Evolutionary conservation across 768 basidiomycete species (phyloP).

Genomic region (Leccinellum albellum): DNA sequence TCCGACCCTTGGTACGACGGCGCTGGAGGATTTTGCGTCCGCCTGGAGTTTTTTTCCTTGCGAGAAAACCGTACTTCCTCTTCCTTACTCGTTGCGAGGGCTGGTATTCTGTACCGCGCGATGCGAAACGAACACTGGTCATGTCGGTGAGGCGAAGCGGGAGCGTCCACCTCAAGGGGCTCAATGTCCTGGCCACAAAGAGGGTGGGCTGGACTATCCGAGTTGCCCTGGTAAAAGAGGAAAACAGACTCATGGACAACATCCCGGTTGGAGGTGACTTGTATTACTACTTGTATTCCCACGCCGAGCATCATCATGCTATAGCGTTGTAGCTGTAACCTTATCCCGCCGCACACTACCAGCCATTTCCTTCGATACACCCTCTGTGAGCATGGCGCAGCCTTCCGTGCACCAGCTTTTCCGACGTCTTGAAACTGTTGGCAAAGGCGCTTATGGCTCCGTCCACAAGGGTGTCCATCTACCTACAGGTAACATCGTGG

Average conservation of each 20-base stretch:
- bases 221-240: slow-evolving; percentile 21
- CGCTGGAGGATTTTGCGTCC: slow-evolving; percentile 73
- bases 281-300: slow-evolving; percentile 13
- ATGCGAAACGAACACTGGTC: slow-evolving; percentile 46
- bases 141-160: slow-evolving; percentile 20
- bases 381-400: slow-evolving; percentile 36
- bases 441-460: slow-evolving; percentile 93
- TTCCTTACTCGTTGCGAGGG: slow-evolving; percentile 94
- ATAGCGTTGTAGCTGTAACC: neutral
- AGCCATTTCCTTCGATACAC: neutral
- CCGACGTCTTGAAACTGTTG: slow-evolving; percentile 85
- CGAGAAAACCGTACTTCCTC: slow-evolving; percentile 88
- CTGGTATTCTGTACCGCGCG: slow-evolving; percentile 89
- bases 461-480: slow-evolving; percentile 90
- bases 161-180: slow-evolving; percentile 19
- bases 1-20: slow-evolving; percentile 71
- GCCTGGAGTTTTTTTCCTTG: slow-evolving; percentile 60
- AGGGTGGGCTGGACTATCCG: slow-evolving; percentile 19
- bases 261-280: slow-evolving; percentile 4
- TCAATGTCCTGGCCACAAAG: slow-evolving; percentile 9
- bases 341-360: neutral
- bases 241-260: slow-evolving; percentile 14
- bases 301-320: slow-evolving; percentile 4
- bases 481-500: slow-evolving; percentile 82
- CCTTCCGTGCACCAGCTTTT: slow-evolving; percentile 75